Conservation (phyloP, 129 eudicot species). For the Smallanthus sonchifolius region DNA sequence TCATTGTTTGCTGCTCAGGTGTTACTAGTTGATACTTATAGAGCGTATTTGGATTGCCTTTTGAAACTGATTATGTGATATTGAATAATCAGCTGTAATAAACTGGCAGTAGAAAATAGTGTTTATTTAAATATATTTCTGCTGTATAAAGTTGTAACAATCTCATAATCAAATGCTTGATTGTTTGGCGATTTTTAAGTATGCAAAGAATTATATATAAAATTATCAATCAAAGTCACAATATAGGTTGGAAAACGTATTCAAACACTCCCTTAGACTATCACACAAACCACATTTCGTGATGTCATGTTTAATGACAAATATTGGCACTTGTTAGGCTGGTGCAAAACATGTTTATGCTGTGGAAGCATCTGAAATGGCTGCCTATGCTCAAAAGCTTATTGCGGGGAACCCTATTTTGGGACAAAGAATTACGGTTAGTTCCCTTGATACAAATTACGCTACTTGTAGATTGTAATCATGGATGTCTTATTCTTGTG, state of each 20-base stretch:
- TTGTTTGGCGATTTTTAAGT: not conserved
- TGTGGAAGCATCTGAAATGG: conserved; percentile 99
- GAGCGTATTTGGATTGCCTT: not conserved
- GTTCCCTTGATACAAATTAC: conserved; percentile 18
- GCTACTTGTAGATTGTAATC: not conserved
- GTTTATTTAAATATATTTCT: not conserved
- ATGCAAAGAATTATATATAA: not conserved
- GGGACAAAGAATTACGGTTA: conserved; percentile 78
- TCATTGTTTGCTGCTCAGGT: conserved; percentile 99
- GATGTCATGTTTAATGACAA: conserved; percentile 10
- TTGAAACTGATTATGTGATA: conserved; percentile 1
- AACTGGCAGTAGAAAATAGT: not conserved
- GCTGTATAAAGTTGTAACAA: not conserved
- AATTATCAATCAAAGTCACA: not conserved
- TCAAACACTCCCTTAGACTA: not conserved
- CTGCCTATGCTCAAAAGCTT: conserved; percentile 88
- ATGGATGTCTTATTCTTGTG: conserved; percentile 12
- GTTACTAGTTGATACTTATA: not conserved
- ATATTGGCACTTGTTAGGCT: conserved; percentile 46
- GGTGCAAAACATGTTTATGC: conserved; percentile 99
- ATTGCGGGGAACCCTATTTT: conserved; percentile 91
- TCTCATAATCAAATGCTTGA: not conserved
- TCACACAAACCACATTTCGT: not conserved
- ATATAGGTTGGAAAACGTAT: not conserved
- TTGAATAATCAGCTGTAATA: not conserved